Evolutionary conservation across 2,329 filamentous ascomycete species (phyloP), one percentile per base, ranked within the genome.

Genomic region (Xylaria sp.): DNA sequence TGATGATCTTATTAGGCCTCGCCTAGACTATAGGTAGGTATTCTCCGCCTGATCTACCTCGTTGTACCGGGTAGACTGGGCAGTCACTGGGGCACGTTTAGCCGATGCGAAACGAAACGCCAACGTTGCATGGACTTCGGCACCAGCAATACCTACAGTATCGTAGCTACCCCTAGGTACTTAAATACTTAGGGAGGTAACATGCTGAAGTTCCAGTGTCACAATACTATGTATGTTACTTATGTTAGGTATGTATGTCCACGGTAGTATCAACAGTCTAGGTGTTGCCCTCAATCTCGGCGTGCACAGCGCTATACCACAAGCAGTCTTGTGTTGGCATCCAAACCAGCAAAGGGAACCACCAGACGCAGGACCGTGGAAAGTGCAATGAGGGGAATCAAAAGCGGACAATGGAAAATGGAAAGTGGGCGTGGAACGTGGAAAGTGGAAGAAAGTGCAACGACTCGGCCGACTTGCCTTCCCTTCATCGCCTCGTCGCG

Each of bases 41-140:
- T n/a, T n/a, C n/a, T n/a, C 41, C 8, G 8, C 27, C 21, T 27
- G n/a, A 23, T 1, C 41, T n/a, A 44, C n/a, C n/a, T n/a, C n/a
- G n/a, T n/a, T n/a, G 19, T 4, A 23, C 10, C 19, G 4, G 33
- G 37, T 47, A 31, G 43, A 56, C 44, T 5, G 48, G 43, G 11
- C 44, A 56, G n/a, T n/a, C n/a, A n/a, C n/a, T n/a, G n/a, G n/a
- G 44, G 54, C 48, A 46, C 44, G 23, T 56, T 56, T 56, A 56
- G 54, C 35, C 54, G 43, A 48, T 31, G 33, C n/a, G n/a, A n/a
- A n/a, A 38, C 10, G 21, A 15, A 56, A 33, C 37, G 38, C 43
- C 17, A 48, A 29, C n/a, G n/a, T n/a, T n/a, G n/a, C n/a, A n/a
- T n/a, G n/a, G n/a, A n/a, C n/a, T n/a, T n/a, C n/a, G n/a, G n/a